Base-by-base conservation (phyloP, 148 eudicot genomes). In the Bassia scoparia region DNA sequence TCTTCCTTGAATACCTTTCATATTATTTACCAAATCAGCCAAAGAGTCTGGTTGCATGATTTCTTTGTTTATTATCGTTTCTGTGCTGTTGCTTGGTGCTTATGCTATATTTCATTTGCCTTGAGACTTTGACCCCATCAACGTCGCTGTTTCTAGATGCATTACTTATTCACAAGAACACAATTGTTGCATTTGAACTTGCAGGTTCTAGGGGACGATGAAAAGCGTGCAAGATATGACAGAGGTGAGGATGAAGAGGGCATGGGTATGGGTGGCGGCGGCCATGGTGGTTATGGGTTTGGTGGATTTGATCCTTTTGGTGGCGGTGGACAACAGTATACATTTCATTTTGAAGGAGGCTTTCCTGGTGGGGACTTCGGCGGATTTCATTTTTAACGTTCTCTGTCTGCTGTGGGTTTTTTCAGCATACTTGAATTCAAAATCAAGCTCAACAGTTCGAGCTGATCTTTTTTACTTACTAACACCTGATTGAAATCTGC, bases 271-370 rank as follows among this genome's bases (percentile, higher is more conserved):
- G 96, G 95, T 0, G 95, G 90, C 10, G 74, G 83, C 20, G 60
- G 62, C 35, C 89, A 80, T 55, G 86, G 84, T 17, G 85, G 87
- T 20, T 91, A 83, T 67, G 96, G 98, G 61, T 92, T 88, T 59
- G 98, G 90, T 64, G 97, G 98, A 61, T 91, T 89, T 77, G 87
- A 94, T 72, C 97, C 93, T 14, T 94, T 88, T 49, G 98, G 98
- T 23, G 97, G 89, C 62, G 87, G 88, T 54, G 86, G 97, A 6
- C 97, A 91, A 54, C 96, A 89, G 68, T 94, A 68, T 71, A 94
- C 98, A 31, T 94, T 94, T 70, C 98, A 94, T 76, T 94, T 91
- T 29, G 98, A 94, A 78, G 98, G 98, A 37, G 98, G 98, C 14
- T 92, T 90, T 74, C 93, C 93, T 2, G 93, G 90, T 49, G 93